phyloP scores from a whole-genome alignment of 1,284 basidiomycete species.

The Malassezia japonica region DNA sequence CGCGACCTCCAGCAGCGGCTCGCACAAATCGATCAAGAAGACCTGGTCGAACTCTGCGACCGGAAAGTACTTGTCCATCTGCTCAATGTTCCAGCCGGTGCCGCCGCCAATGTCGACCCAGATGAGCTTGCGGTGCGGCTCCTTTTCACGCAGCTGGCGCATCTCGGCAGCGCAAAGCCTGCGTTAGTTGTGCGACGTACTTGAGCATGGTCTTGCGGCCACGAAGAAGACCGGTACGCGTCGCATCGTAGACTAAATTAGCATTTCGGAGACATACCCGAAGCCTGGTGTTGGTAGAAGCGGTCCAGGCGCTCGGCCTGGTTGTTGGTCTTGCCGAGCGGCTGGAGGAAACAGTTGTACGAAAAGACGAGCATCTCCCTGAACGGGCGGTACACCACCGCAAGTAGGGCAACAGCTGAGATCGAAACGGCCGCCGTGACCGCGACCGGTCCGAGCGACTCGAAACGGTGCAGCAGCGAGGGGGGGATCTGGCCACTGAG shows the following conservation, averaged over 20 bases:
- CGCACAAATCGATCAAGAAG: conserved; percentile 68
- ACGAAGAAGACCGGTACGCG: conserved; percentile 41
- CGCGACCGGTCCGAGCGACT: conserved; percentile 18
- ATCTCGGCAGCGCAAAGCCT: conserved; percentile 63
- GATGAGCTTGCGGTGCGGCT: conserved; percentile 55
- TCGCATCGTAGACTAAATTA: conserved; percentile 43
- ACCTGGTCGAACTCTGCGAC: conserved; percentile 51
- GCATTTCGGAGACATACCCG: conserved; percentile 21
- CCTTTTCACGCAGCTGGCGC: conserved; percentile 50
- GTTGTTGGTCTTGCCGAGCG: conserved; percentile 41
- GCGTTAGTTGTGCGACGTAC: conserved; percentile 48
- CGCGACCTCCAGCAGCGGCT: conserved; percentile 65
- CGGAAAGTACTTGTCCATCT: conserved; percentile 65
- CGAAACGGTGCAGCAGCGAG: background rate
- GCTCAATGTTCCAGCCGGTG: conserved; percentile 72
- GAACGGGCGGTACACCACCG: conserved; percentile 24
- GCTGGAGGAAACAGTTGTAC: conserved; percentile 47
- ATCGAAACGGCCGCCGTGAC: conserved; percentile 15
- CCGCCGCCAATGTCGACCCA: conserved; percentile 79
- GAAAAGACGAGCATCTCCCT: conserved; percentile 34
- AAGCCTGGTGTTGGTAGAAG: conserved; percentile 45
- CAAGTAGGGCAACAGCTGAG: conserved; percentile 19
- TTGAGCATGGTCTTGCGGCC: conserved; percentile 47
- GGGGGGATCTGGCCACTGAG: background rate
- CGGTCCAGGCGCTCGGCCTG: conserved; percentile 45